A percentile compares a stretch with the other conserved stretches of the same genome.
Evolutionary conservation across 441 rosid species (phyloP).

Genomic region (Adansonia rubrostipa): DNA sequence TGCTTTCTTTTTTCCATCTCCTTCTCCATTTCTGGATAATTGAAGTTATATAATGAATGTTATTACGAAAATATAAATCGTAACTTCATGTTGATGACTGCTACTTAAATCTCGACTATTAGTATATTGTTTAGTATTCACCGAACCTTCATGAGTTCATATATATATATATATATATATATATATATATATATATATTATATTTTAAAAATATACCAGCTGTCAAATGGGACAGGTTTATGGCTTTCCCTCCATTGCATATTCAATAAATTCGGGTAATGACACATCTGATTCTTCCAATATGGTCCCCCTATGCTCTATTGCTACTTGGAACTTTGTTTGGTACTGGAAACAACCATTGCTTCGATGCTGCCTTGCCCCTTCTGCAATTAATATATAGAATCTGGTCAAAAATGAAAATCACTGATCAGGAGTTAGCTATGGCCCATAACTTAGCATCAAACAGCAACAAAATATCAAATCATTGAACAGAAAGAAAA

Average conservation of each 20-base stretch:
- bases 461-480: constrained; percentile 4
- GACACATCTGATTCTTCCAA: constrained; percentile 6
- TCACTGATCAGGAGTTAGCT: constrained; percentile 15
- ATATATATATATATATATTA: too few species aligned
- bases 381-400: not conserved
- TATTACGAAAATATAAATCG: too few species aligned
- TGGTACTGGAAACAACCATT: constrained; percentile 21
- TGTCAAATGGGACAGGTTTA: constrained; percentile 28
- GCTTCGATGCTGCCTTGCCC: constrained; percentile 16
- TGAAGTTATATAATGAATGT: too few species aligned
- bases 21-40: not conserved
- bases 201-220: not conserved
- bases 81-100: too few species aligned
- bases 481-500: not conserved
- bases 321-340: constrained; percentile 18
- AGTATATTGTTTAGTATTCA: not conserved
- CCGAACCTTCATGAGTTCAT: not conserved
- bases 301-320: constrained; percentile 31
- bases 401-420: constrained; percentile 34
- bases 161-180: too few species aligned
- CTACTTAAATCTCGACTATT: too few species aligned
- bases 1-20: not conserved
- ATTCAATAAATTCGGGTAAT: constrained; percentile 21
- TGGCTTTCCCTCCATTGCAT: constrained; percentile 4
- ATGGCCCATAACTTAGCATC: constrained; percentile 19